Evolutionary conservation across 164 flowering plant genomes (phyloP).

Genomic region (Dillenia suffruticosa): DNA sequence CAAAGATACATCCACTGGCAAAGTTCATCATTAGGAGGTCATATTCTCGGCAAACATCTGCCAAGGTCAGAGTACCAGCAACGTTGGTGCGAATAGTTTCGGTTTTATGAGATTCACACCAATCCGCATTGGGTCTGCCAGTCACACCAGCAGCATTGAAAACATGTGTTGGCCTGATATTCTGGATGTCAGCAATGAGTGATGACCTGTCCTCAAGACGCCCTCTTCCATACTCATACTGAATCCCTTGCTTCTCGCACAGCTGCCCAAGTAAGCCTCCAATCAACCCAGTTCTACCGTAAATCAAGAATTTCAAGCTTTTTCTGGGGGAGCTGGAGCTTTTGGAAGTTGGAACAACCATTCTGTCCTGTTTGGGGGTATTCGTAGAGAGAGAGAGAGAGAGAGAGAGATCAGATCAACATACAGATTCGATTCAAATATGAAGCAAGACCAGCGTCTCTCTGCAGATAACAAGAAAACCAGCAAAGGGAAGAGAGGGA

Average conservation of each 20-base stretch:
- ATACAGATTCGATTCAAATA: no score
- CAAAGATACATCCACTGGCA: slow-evolving; percentile 71
- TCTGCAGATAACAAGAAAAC: no score
- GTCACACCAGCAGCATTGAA: slow-evolving; percentile 74
- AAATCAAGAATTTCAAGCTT: slow-evolving; percentile 56
- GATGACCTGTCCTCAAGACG: slow-evolving; percentile 52
- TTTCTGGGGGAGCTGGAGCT: slow-evolving; percentile 25
- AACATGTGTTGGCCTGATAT: slow-evolving; percentile 60
- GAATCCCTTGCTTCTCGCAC: slow-evolving; percentile 60
- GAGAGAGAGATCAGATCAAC: no score
- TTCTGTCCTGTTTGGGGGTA: slow-evolving; percentile 22
- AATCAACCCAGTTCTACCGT: slow-evolving; percentile 75
- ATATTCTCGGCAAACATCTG: slow-evolving; percentile 62
- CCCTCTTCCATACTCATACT: slow-evolving; percentile 57
- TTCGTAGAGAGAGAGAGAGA: slow-evolving; percentile 8
- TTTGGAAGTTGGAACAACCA: slow-evolving; percentile 37
- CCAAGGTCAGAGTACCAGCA: slow-evolving; percentile 61
- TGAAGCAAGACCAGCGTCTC: no score
- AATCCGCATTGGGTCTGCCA: slow-evolving; percentile 72
- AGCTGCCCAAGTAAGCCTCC: slow-evolving; percentile 60
- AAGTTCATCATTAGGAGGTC: slow-evolving; percentile 58
- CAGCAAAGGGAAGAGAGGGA: no score
- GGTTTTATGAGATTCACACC: slow-evolving; percentile 68
- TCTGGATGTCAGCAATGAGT: slow-evolving; percentile 44
- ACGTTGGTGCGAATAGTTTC: slow-evolving; percentile 68